These are phyloP conservation scores for Neospora caninum DNA, from an alignment of 169 alveolate species.

Conservation along the genomic window DNA sequence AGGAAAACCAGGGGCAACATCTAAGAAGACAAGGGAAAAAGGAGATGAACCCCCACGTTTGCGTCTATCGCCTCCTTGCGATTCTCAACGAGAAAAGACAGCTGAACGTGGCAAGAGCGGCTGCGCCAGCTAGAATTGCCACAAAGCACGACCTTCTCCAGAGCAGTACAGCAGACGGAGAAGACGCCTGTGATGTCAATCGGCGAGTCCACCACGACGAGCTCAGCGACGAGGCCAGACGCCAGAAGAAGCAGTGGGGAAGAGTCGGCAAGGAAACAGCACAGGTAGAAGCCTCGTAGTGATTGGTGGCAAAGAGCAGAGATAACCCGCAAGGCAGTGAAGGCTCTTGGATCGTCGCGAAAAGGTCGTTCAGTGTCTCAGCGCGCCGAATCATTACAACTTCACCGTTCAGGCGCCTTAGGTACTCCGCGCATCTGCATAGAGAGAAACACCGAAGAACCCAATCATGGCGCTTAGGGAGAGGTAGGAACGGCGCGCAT, in stretches of 20 bases:
- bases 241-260: neutral
- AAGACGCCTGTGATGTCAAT: neutral
- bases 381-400: slow-evolving; percentile 13
- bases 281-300: neutral
- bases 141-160: no score
- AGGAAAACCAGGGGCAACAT: no score
- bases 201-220: neutral
- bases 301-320: neutral
- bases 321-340: neutral
- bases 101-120: neutral
- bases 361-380: slow-evolving; percentile 4
- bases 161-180: neutral
- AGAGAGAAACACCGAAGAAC: neutral
- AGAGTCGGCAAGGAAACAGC: neutral
- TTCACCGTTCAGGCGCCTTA: neutral
- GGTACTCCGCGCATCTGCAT: slow-evolving; percentile 6
- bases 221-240: neutral
- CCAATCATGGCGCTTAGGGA: neutral
- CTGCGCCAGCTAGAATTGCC: neutral
- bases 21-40: no score
- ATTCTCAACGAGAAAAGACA: neutral
- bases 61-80: no score
- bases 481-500: neutral
- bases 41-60: no score
- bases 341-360: neutral